Evolutionary conservation across 257 asterid species (phyloP).

Genomic region (Nicotiana otophora): DNA sequence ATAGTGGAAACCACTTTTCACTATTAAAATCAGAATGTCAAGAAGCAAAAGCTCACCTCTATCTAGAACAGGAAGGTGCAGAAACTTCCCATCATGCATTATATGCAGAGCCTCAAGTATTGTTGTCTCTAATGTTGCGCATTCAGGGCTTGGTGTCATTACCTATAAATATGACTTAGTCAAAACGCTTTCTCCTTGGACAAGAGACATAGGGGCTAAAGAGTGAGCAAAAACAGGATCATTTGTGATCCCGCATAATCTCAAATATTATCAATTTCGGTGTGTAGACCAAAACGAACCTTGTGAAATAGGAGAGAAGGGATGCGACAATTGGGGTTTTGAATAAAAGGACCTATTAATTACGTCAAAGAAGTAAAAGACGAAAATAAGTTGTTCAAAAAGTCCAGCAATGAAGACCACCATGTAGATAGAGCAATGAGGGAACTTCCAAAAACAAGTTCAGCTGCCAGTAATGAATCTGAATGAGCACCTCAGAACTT

Average conservation of each 20-base stretch:
- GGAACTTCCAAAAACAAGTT: not conserved
- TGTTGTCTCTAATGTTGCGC: conserved; percentile 74
- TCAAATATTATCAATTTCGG: not conserved
- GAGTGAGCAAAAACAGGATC: not conserved
- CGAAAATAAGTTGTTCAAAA: not conserved
- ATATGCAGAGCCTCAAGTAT: conserved; percentile 89
- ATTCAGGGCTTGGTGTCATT: conserved; percentile 84
- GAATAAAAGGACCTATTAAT: not conserved
- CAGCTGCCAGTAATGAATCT: not conserved
- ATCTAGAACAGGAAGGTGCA: conserved; percentile 86
- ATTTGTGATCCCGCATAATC: not conserved
- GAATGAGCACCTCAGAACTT: not conserved
- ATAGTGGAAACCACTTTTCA: not conserved
- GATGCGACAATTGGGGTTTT: not conserved
- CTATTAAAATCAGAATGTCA: not conserved
- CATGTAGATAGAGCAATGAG: not conserved
- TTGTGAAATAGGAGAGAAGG: not conserved
- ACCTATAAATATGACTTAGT: conserved; percentile 42
- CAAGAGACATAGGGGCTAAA: not conserved
- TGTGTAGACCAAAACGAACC: not conserved
- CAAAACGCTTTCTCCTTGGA: not conserved
- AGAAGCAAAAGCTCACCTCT: conserved; percentile 45
- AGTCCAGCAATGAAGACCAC: not conserved
- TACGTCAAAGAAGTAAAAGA: not conserved
- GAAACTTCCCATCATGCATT: conserved; percentile 85